Base-by-base conservation (phyloP, 1,139 yeast species). In the Maudiozyma humilis region DNA sequence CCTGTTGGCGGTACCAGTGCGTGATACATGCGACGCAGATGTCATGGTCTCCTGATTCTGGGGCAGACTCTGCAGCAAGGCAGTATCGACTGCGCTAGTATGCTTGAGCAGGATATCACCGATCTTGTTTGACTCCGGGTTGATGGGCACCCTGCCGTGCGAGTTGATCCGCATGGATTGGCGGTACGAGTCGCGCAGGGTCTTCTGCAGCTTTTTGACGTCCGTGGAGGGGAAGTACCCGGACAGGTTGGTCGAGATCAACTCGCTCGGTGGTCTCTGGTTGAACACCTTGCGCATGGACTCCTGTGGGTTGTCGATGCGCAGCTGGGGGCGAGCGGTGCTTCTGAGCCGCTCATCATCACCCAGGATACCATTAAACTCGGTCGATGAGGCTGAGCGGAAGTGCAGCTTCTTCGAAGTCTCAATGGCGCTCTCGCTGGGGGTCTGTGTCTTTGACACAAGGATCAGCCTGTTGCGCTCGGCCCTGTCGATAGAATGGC, bases 161-260 rank as follows among this genome's bases (percentile, higher is more conserved):
- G 56, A 51, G 8, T 66, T 78, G 51, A 81, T 64, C 43, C 87
- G 69, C 16, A 79, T 80, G 41, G 88, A 81, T 55, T 82, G 79
- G 47, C 93, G 69, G 18, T 85, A 88, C 6, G 96, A 85, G 59
- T 86, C 88, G 27, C 94, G 69, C 38, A 89, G 78, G 1, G 96
- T 88, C 48, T 82, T 80, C 51, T 85, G 84, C 49, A 91, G 71
- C 46, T 82, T 84, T 40, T 73, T 72, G 43, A 79, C 78, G 34
- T 78, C 81, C 0, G 95, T 82, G 42, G 82, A 83, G 0, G 98
- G 98, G 70, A 91, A 91, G 62, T 85, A 91, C 52, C 89, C 96
- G 1, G 88, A 83, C 55, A 91, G 69, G 59, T 91, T 88, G 12
- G 91, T 81, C 1, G 96, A 86, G 51, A 91, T 91, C 57, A 88